These are phyloP conservation scores for Cicer bijugum DNA, from an alignment of 306 rosid species.

Conservation along the genomic window DNA sequence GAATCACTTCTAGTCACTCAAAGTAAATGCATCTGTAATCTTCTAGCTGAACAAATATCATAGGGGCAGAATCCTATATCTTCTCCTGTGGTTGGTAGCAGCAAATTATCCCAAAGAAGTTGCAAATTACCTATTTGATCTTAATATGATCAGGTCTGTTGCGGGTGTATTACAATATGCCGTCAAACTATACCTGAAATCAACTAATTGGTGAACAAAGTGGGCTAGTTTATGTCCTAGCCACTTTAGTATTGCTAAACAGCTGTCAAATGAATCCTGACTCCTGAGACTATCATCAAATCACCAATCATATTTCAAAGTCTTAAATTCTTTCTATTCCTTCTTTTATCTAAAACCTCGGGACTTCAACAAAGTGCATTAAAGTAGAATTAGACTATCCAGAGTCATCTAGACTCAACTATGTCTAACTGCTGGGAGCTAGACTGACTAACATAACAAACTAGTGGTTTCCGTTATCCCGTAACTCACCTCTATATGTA, in stretches of 20 bases:
- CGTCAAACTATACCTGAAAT: not conserved
- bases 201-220: not conserved
- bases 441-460: not conserved
- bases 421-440: not conserved
- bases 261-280: not conserved
- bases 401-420: not conserved
- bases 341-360: too few species aligned
- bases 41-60: not conserved
- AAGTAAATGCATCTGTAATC: not conserved
- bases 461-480: not conserved
- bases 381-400: not conserved
- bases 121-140: not conserved
- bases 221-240: not conserved
- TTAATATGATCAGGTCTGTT: not conserved
- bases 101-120: not conserved
- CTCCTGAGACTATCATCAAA: not conserved
- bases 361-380: not conserved
- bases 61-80: not conserved
- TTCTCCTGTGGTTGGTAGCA: not conserved
- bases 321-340: not conserved
- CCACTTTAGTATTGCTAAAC: not conserved
- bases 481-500: not conserved
- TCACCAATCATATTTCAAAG: not conserved
- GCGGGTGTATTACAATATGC: not conserved
- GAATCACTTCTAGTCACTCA: not conserved